Percentiles rank a stretch among this genome's conserved stretches.
Evolutionary conservation across 208 protist genomes (phyloP).

Genomic region (Endotrypanum monterogeii): DNA sequence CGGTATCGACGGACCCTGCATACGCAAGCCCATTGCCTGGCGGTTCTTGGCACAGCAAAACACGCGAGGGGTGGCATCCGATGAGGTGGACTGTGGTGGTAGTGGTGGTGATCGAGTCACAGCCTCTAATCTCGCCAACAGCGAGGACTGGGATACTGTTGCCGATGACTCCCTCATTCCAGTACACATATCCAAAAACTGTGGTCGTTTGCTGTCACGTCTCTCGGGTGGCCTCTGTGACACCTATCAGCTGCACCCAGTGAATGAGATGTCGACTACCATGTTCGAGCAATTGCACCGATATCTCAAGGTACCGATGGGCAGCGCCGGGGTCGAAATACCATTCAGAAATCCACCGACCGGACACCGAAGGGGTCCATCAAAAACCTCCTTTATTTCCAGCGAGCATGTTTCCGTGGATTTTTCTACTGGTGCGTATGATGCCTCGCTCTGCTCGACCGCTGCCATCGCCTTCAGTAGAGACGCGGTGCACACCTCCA

Average conservation of each 20-base stretch:
- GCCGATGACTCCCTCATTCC: constrained; percentile 3
- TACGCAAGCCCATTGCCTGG: constrained; percentile 22
- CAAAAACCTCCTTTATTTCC: background rate
- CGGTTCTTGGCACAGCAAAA: constrained; percentile 14
- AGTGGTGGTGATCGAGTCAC: background rate
- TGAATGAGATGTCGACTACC: constrained; percentile 10
- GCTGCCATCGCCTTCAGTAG: constrained; percentile 49
- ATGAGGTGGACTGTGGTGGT: constrained; percentile 3
- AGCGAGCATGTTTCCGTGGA: constrained; percentile 2
- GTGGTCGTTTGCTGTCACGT: constrained; percentile 20
- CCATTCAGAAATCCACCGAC: background rate
- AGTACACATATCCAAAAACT: constrained; percentile 14
- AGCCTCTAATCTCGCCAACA: background rate
- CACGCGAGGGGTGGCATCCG: constrained; percentile 47
- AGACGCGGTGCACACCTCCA: constrained; percentile 20
- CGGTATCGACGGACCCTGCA: constrained; percentile 22
- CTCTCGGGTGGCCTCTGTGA: constrained; percentile 31
- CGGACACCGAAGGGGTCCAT: background rate
- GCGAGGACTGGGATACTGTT: background rate
- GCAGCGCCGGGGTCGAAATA: background rate
- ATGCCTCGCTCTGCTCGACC: constrained; percentile 3
- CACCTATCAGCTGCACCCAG: constrained; percentile 21
- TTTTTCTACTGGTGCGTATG: background rate
- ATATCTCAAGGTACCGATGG: constrained; percentile 5
- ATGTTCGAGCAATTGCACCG: constrained; percentile 18